Evolutionary conservation across 2,329 filamentous ascomycete species (phyloP), one percentile per base, ranked within the genome.

Genomic region (Epichloe elymi): DNA sequence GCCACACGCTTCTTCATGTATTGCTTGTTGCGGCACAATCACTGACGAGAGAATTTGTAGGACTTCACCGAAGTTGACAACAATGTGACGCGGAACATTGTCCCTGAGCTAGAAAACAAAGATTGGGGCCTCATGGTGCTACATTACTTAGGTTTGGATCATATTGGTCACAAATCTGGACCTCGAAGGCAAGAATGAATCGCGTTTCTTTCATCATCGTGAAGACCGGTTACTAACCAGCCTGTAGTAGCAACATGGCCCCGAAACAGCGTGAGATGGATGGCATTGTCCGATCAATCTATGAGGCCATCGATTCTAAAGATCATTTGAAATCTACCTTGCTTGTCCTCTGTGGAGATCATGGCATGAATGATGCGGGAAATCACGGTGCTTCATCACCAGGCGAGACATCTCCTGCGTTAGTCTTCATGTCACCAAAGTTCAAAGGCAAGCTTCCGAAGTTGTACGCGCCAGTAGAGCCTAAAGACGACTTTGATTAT

Each of bases 291-390:
- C 73, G 74, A 54, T 70, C 79, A 52, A 84, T 98, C 26, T 96
- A 88, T 62, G 71, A 75, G 12, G 85, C 87, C 6, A 85, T 98
- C 56, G 76, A 85, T 60, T 75, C 74, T 4, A 70, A 86, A 51
- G 63, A 76, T 1, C 85, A 95, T 65, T 79, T 96, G 1, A 63
- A 79, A 35, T 85, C 86, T 4, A 89, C 91, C 0, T 70, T 98
- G 2, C 76, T 98, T 44, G 82, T 98, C 3, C 70, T 98, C 6
- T 88, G 85, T 51, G 93, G 93, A 51, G 94, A 98, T 60, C 93
- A 98, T 63, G 93, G 93, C n/a, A 98, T 98, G 93, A 98, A 97
- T 59, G 91, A 97, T 59, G 93, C 88, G 19, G 93, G 93, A 2
- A 97, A 97, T 58, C 93, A 98, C 64, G 93, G 93, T 33, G 93